Evolutionary conservation across 345 rosid species (phyloP).

Genomic region (Lenwebbia sp.): DNA sequence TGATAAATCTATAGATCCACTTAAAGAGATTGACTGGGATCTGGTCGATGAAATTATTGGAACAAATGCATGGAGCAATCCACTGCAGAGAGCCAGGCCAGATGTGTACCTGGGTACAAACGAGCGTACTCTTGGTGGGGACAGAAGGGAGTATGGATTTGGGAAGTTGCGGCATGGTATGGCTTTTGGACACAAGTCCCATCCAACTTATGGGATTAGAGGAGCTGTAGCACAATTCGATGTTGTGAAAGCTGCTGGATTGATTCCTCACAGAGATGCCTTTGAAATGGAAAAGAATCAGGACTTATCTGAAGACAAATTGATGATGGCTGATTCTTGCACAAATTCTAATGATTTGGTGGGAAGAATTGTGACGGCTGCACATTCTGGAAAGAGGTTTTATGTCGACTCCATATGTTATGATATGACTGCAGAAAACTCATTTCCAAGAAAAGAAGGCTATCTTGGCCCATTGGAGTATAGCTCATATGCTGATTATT

Average conservation of each 20-base stretch:
- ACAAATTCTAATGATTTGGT: constrained; percentile 43
- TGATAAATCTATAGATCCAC: constrained; percentile 55
- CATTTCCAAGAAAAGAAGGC: constrained; percentile 98
- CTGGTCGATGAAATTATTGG: constrained; percentile 46
- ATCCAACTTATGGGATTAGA: constrained; percentile 97
- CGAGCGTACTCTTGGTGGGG: constrained; percentile 97
- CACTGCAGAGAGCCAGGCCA: constrained; percentile 95
- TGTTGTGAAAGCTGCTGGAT: constrained; percentile 86
- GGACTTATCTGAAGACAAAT: constrained; percentile 34
- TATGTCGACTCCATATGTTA: constrained; percentile 80
- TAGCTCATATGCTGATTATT: constrained; percentile 88
- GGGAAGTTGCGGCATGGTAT: constrained; percentile 88
- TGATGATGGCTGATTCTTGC: constrained; percentile 82
- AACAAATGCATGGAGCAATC: constrained; percentile 81
- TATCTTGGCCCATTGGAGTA: constrained; percentile 97
- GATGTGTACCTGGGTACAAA: constrained; percentile 98
- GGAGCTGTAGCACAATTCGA: constrained; percentile 96
- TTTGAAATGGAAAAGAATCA: constrained; percentile 20
- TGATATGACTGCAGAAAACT: constrained; percentile 87
- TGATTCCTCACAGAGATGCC: constrained; percentile 58
- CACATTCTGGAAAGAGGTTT: constrained; percentile 99
- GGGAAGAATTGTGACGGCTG: constrained; percentile 92
- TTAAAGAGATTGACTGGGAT: constrained; percentile 78
- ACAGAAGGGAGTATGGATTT: constrained; percentile 95
- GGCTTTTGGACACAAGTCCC: constrained; percentile 80